These are phyloP conservation scores for Phytophthora meadii DNA, from an alignment of 352 stramenopile species.

Conservation along the genomic window DNA sequence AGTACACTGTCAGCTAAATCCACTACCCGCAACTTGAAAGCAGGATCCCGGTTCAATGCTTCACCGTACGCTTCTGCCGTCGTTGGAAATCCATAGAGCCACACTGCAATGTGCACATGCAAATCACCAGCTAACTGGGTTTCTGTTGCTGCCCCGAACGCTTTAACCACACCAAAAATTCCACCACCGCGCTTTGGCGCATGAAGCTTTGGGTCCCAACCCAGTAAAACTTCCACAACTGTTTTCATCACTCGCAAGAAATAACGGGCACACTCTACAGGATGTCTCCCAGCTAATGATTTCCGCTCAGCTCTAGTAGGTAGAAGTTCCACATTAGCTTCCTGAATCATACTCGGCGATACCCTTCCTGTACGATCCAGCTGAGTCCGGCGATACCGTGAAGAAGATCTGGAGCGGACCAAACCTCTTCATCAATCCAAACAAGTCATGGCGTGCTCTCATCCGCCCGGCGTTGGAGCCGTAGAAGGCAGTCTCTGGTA, in stretches of 20 bases:
- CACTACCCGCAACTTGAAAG: not conserved
- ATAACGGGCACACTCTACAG: slow-evolving; percentile 30
- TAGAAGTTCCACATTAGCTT: not conserved
- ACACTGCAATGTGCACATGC: slow-evolving; percentile 32
- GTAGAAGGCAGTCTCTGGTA: slow-evolving; percentile 10
- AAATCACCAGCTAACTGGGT: slow-evolving; percentile 34
- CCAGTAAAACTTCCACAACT: slow-evolving; percentile 21
- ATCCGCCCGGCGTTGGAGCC: slow-evolving; percentile 22
- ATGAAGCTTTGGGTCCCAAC: slow-evolving; percentile 8
- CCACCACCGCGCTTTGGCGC: slow-evolving; percentile 16
- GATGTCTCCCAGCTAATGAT: slow-evolving; percentile 15
- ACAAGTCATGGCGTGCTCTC: slow-evolving; percentile 22
- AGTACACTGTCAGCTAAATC: not conserved
- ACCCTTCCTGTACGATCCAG: not conserved
- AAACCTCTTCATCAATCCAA: slow-evolving; percentile 25
- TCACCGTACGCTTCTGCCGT: not conserved
- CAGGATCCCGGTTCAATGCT: not conserved
- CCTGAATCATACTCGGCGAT: not conserved
- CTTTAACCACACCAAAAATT: slow-evolving; percentile 34
- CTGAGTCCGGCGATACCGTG: slow-evolving; percentile 32
- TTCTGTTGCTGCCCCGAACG: slow-evolving; percentile 29
- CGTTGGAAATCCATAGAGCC: slow-evolving; percentile 37
- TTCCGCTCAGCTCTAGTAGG: slow-evolving; percentile 13
- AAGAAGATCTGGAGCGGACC: slow-evolving; percentile 32
- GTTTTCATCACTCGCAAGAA: slow-evolving; percentile 28